Conservation (phyloP, 129 eudicot species). For the Saposhnikovia divaricata region DNA sequence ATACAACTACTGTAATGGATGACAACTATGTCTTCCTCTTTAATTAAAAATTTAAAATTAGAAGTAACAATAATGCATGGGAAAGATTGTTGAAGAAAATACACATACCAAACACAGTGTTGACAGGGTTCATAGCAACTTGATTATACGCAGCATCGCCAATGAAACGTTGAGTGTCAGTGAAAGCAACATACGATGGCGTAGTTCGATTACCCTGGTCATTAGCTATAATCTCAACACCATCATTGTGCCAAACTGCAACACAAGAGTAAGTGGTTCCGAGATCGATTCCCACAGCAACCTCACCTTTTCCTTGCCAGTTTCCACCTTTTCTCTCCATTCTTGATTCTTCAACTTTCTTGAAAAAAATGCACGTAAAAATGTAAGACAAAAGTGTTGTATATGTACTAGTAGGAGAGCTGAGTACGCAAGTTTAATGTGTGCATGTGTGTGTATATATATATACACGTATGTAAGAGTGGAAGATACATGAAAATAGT, state of each 20-base stretch:
- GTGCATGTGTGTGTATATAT: too few relatives aligned
- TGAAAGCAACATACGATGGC: not conserved
- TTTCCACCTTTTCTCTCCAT: not conserved
- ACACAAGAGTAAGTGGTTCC: slow-evolving; percentile 7
- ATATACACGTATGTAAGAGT: too few relatives aligned
- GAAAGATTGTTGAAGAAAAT: too few relatives aligned
- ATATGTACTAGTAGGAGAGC: too few relatives aligned
- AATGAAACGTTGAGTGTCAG: not conserved
- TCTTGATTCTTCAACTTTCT: not conserved
- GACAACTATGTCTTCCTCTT: too few relatives aligned
- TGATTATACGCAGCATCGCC: slow-evolving; percentile 1
- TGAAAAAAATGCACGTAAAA: too few relatives aligned
- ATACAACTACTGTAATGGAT: too few relatives aligned
- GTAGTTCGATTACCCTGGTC: not conserved
- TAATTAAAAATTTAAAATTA: too few relatives aligned
- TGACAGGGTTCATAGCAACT: not conserved
- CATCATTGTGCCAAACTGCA: not conserved
- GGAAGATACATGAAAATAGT: too few relatives aligned
- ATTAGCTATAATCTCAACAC: not conserved
- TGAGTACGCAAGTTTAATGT: too few relatives aligned
- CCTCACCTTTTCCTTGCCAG: not conserved
- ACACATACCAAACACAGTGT: not conserved
- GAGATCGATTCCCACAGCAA: not conserved
- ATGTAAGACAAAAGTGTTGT: too few relatives aligned
- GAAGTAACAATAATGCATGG: too few relatives aligned